Base-by-base conservation (phyloP, 225 moss, liverwort and hornwort genomes). In the Rhytidiadelphus loreus region DNA sequence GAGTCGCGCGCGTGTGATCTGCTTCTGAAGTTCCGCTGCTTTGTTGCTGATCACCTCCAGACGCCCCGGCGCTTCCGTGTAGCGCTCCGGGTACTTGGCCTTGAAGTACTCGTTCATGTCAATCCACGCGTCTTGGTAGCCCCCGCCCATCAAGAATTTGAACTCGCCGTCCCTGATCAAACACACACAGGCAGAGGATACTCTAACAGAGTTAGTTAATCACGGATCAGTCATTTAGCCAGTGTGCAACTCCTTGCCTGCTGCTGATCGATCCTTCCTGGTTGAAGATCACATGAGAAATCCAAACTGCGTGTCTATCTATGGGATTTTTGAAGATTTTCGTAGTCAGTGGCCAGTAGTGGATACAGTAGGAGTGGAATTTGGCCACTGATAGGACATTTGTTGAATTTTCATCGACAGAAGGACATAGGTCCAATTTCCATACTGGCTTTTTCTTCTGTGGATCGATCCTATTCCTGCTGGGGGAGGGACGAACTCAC, bases 61-160 rank as follows among this genome's bases (percentile, higher is more conserved):
- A 24, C 81, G 62, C 41, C 53, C 70, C 16, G 83, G 79, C 6
- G 56, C 25, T 23, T 91, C 89, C 14, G 32, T 53, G 81, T 88
- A 91, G 19, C 83, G 86, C 43, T 78, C 56, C 16, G 56, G 56
- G 26, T 78, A 26, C n/a, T 78, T 56, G n/a, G 25, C 78, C n/a
- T 93, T 88, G 87, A 91, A 92, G 64, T 89, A 87, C 68, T 88
- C 58, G 60, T 95, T 95, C 95, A 95, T 95, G 64, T 94, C 81
- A 2, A 93, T 58, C 94, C 95, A 95, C 14, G 53, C 91, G 58
- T 93, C 88, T 41, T 89, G 92, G 53, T 88, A 95, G 25, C 89
- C 92, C 7, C 92, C 92, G 5, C 60, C 83, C 6, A 95, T 89
- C 33, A 95, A 39, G 43, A 73, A 69, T 41, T 93, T 87, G 60